A percentile compares a stretch with the other conserved stretches of the same genome.
Conservation (phyloP, 2,329 filamentous ascomycete genomes). For the Paraconiothyrium brasiliense region DNA sequence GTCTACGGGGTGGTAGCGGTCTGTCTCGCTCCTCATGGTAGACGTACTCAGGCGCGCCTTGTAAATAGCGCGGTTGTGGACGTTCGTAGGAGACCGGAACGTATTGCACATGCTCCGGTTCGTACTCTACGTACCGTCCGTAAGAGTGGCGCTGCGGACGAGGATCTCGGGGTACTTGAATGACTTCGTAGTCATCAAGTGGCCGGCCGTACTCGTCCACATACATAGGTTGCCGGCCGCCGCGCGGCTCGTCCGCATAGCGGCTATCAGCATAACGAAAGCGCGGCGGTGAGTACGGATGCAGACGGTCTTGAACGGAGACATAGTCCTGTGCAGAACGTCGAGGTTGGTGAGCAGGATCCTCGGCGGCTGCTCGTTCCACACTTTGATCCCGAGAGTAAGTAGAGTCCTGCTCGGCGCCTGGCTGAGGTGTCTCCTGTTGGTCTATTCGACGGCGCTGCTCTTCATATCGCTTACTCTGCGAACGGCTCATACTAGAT, state of each 20-base stretch:
- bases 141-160: conserved; percentile 31
- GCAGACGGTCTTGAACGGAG: conserved; percentile 44
- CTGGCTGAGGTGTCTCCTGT: conserved; percentile 48
- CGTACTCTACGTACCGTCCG: conserved; percentile 35
- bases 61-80: conserved; percentile 35
- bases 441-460: conserved; percentile 48
- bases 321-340: conserved; percentile 42
- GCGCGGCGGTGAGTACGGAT: conserved; percentile 40
- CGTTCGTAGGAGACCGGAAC: conserved; percentile 41
- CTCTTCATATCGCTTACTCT: conserved; percentile 48
- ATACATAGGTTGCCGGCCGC: conserved; percentile 39
- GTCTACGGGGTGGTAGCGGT: conserved; percentile 27
- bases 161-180: conserved; percentile 41
- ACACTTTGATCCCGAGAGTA: conserved; percentile 47
- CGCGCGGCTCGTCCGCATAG: conserved; percentile 31
- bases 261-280: conserved; percentile 33
- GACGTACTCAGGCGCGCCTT: conserved; percentile 37
- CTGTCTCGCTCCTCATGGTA: conserved; percentile 46
- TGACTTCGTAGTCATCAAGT: conserved; percentile 42
- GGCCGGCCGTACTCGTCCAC: conserved; percentile 45
- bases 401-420: conserved; percentile 35
- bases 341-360: conserved; percentile 32
- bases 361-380: conserved; percentile 40
- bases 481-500: conserved; percentile 46
- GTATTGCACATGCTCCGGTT: conserved; percentile 42